These are phyloP conservation scores for Rhypophila decipiens DNA, from an alignment of 495 filamentous ascomycete genomes.

Conservation along the genomic window DNA sequence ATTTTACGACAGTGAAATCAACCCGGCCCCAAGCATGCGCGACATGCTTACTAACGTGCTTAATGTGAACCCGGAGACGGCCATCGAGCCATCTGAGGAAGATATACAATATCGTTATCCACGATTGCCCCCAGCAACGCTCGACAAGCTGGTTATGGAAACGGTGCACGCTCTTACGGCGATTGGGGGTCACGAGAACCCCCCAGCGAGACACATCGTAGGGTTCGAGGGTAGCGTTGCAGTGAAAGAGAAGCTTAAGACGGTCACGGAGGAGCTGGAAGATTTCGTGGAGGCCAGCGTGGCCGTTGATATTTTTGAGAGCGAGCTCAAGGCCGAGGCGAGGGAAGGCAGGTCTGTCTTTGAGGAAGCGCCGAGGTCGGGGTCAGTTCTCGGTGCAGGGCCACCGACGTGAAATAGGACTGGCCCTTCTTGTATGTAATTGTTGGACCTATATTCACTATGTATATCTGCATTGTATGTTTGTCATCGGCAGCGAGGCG, in stretches of 20 bases:
- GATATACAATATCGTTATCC: slow-evolving; percentile 64
- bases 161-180: slow-evolving; percentile 88
- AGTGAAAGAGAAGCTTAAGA: slow-evolving; percentile 95
- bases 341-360: slow-evolving; percentile 26
- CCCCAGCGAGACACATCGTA: slow-evolving; percentile 88
- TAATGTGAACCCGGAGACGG: slow-evolving; percentile 46
- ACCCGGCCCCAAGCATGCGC: slow-evolving; percentile 72
- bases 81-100: slow-evolving; percentile 27
- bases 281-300: slow-evolving; percentile 89
- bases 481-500: no score
- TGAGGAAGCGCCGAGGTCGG: neutral
- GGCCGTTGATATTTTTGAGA: slow-evolving; percentile 68
- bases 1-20: slow-evolving; percentile 65
- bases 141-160: slow-evolving; percentile 69
- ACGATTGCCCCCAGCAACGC: slow-evolving; percentile 55
- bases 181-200: slow-evolving; percentile 93
- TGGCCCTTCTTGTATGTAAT: no score
- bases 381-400: slow-evolving; percentile 4
- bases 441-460: no score
- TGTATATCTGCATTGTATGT: no score
- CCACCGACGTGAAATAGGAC: neutral
- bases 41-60: slow-evolving; percentile 74
- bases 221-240: slow-evolving; percentile 82
- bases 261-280: slow-evolving; percentile 89
- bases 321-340: slow-evolving; percentile 42